Evolutionary conservation across 805 yeast genomes (phyloP), one percentile per base, ranked within the genome.

Genomic region (Zygoascus flipseniorum): DNA sequence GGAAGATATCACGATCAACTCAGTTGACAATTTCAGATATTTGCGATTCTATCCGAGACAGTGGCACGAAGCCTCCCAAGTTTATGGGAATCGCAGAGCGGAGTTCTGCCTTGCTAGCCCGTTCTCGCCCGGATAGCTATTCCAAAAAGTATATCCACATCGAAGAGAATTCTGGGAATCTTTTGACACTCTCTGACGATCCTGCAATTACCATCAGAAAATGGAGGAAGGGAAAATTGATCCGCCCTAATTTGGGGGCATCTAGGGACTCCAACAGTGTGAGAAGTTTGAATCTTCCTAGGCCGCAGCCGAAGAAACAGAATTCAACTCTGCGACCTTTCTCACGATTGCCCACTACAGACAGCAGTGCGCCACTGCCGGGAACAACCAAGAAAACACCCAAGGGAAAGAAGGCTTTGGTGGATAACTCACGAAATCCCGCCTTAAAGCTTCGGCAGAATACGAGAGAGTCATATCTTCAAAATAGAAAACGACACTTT

Each of bases 51-150:
- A 5, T 46, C 14, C 31, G 49, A 11, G 11, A n/a, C 2, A 10
- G 37, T 46, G 37, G 32, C 9, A 11, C 41, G 2, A 13, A 8
- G 10, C 23, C 20, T 14, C 47, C 47, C 6, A 14, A 14, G 39
- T 46, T 46, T 39, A 28, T 46, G n/a, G 20, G 41, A n/a, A 28
- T 46, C 8, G 39, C 49, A 14, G 42, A 46, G 16, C 31, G 49
- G 13, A 31, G 37, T 46, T 37, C 49, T 9, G 10, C 13, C 5
- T n/a, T 18, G 11, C 39, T n/a, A 5, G 31, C 49, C 8, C 31
- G 31, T 14, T 9, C 13, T 13, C 37, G 49, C 13, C 49, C 49
- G 2, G 49, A 46, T 31, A 46, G 8, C 16, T 46, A 46, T 31
- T 14, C 11, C 41, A 31, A 46, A 16, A 46, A 46, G 41, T 46